Base-by-base conservation (phyloP, 1,284 basidiomycete species). In the Ceratobasidium sp. region DNA sequence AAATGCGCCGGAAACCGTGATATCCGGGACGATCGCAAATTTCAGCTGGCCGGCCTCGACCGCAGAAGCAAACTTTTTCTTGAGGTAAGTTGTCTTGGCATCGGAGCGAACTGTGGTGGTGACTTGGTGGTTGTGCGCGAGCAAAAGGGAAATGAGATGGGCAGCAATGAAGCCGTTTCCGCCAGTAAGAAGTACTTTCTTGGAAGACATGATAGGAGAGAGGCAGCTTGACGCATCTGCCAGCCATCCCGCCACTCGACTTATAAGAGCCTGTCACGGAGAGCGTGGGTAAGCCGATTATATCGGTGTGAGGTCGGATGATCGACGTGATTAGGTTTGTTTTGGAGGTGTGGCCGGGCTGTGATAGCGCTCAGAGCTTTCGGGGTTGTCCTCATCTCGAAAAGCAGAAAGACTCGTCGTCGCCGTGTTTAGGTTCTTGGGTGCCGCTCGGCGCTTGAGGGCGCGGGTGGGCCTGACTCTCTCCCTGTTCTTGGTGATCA, bases 1-100 rank as follows among this genome's bases (percentile, higher is more conserved):
- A 55, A 73, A 75, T n/a, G 75, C 74, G 16, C 75, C 75, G 0
- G 67, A 57, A 8, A n/a, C 58, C 1, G 61, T 59, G 12, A 76
- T 73, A 46, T 76, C 75, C 16, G 67, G 45, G 2, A 77, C 75
- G 9, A 77, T 52, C 21, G 71, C 72, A 28, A 62, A 71, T 39
- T 71, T 71, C 30, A 76, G 60, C 26, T 43, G 53, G 23, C 53
- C 62, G 1, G 41, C n/a, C 4, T 28, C 28, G 36, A 72, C 36
- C n/a, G 46, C 60, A 16, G 50, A 36, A n/a, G 73, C 41, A 50
- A 75, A 74, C 43, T 64, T 67, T 36, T 57, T 34, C 14, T 41
- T 12, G 36, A 74, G 72, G 14, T 62, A 72, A 1, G 62, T 57
- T 8, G 61, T 70, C 52, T 76, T 75, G 50, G 16, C 41, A 12